phyloP scores from a whole-genome alignment of 208 protist genomes.

The Trypanosoma conorhini region DNA sequence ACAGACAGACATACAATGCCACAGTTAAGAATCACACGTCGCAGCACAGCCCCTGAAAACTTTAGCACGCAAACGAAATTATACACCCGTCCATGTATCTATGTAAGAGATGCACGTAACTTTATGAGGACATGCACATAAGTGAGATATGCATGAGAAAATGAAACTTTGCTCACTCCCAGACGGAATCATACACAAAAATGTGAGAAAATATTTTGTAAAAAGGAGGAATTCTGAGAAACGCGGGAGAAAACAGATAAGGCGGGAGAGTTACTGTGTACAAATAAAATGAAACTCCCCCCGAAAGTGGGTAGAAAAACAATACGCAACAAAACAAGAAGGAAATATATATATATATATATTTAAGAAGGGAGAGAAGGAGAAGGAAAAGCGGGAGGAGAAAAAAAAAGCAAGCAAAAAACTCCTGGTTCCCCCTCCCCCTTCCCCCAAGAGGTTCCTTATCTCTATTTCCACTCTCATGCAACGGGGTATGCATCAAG shows the following conservation, averaged over 20 bases:
- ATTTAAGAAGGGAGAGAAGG: too few species aligned
- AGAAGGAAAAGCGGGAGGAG: not conserved
- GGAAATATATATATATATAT: not conserved
- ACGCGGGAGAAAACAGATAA: not conserved
- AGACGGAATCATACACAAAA: not conserved
- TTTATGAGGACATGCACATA: too few species aligned
- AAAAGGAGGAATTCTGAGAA: slow-evolving; percentile 7
- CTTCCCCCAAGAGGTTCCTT: not conserved
- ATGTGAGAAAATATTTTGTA: not conserved
- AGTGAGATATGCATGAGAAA: not conserved
- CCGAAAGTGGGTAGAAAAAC: not conserved
- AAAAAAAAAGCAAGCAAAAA: slow-evolving; percentile 9
- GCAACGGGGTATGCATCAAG: too few species aligned
- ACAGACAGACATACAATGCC: too few species aligned
- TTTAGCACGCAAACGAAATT: too few species aligned
- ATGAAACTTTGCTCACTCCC: not conserved
- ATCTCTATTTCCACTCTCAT: too few species aligned
- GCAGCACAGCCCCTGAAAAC: too few species aligned
- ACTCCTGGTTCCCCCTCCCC: not conserved
- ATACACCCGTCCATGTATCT: too few species aligned
- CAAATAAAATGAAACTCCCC: not conserved
- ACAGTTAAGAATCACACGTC: not conserved
- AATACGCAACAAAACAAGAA: not conserved
- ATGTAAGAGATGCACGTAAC: too few species aligned
- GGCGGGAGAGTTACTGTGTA: not conserved